Evolutionary conservation across 2,329 filamentous ascomycete genomes (phyloP).

Genomic region (Colletotrichum sp.): DNA sequence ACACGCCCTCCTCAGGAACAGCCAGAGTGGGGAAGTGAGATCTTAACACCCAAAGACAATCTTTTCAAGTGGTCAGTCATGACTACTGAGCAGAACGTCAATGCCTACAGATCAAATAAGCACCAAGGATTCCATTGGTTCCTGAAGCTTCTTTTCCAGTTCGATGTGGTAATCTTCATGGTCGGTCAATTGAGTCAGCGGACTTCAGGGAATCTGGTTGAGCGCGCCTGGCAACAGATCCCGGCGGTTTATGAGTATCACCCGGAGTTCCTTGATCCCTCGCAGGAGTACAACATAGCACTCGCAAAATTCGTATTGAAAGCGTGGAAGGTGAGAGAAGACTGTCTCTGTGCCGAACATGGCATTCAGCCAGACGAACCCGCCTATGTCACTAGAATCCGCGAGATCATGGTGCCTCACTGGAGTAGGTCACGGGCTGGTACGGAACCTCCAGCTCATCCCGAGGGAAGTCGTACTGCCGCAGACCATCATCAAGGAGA

Average conservation of each 20-base stretch:
- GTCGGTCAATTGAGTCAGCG: constrained; percentile 57
- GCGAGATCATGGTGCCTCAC: neutral
- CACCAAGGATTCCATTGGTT: constrained; percentile 58
- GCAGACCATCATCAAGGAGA: neutral
- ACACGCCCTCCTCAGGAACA: constrained; percentile 49
- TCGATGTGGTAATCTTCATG: constrained; percentile 61
- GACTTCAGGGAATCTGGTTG: constrained; percentile 52
- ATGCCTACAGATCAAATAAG: constrained; percentile 43
- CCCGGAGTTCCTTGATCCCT: constrained; percentile 52
- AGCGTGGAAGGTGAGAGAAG: neutral
- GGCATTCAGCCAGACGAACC: neutral
- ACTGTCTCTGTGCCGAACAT: neutral
- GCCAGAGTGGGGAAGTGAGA: constrained; percentile 54
- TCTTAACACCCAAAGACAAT: constrained; percentile 53
- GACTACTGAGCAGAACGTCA: constrained; percentile 50
- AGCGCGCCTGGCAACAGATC: constrained; percentile 56
- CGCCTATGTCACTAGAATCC: neutral
- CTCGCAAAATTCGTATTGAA: neutral
- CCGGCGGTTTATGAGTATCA: constrained; percentile 52
- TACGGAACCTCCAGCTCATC: neutral
- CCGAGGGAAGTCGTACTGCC: neutral
- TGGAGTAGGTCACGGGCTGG: neutral
- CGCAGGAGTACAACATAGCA: constrained; percentile 7
- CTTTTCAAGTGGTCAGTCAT: constrained; percentile 59
- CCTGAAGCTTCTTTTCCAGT: constrained; percentile 56